phyloP scores from a whole-genome alignment of 768 basidiomycete genomes.

The Grammothele lineata region DNA sequence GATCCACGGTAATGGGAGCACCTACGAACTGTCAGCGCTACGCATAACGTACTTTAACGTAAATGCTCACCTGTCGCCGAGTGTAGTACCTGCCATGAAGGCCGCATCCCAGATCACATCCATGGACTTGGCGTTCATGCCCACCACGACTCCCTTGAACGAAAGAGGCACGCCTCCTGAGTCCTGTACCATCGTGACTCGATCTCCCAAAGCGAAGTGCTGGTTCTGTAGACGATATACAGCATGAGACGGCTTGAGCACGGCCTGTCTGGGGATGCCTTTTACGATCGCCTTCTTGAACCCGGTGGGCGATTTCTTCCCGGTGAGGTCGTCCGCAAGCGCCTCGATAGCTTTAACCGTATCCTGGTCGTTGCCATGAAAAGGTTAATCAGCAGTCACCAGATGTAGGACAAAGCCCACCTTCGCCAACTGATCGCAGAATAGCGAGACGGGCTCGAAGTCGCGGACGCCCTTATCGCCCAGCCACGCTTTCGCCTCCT shows the following conservation, averaged over 20 bases:
- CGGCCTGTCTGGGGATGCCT: slow-evolving; percentile 86
- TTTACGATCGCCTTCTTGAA: slow-evolving; percentile 95
- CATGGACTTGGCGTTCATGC: slow-evolving; percentile 80
- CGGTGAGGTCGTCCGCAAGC: slow-evolving; percentile 64
- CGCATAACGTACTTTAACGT: too few relatives aligned
- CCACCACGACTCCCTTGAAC: slow-evolving; percentile 91
- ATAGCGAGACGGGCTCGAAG: slow-evolving; percentile 89
- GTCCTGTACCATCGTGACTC: slow-evolving; percentile 95
- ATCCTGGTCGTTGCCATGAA: too few relatives aligned
- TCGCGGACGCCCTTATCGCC: slow-evolving; percentile 82
- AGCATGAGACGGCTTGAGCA: slow-evolving; percentile 90
- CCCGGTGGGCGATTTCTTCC: slow-evolving; percentile 50
- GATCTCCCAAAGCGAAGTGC: slow-evolving; percentile 81
- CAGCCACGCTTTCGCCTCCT: slow-evolving; percentile 82
- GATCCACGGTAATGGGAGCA: slow-evolving; percentile 93
- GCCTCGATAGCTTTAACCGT: slow-evolving; percentile 78
- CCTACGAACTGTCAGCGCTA: too few relatives aligned
- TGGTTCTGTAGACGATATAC: slow-evolving; percentile 89
- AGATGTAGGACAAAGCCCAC: slow-evolving; percentile 37
- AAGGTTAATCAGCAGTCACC: too few relatives aligned
- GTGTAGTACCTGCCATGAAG: slow-evolving; percentile 88
- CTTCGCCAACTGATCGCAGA: slow-evolving; percentile 88
- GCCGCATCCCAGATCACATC: slow-evolving; percentile 96
- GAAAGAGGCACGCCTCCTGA: slow-evolving; percentile 88
- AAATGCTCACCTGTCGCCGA: slow-evolving; percentile 73